Conservation (phyloP, 129 eudicot genomes). For the Helichrysum umbraculigerum region DNA sequence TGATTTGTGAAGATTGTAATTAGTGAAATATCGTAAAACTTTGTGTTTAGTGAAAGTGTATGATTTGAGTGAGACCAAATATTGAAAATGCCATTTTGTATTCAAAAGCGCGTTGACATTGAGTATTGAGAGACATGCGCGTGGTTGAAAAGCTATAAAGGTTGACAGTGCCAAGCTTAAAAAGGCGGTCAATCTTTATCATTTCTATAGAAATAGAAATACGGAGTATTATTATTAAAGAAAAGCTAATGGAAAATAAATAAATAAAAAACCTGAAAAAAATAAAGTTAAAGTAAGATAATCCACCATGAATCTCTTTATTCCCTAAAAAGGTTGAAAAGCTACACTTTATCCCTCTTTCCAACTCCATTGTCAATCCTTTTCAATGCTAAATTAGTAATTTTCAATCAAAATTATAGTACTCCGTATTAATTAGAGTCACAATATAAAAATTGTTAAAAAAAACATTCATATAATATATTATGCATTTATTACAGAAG, state of each 20-base stretch:
- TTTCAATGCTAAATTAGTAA: not conserved
- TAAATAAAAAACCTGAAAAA: not conserved
- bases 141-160: constrained; percentile 18
- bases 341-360: constrained; percentile 21
- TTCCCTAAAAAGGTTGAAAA: constrained; percentile 26
- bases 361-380: constrained; percentile 21
- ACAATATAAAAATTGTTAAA: not conserved
- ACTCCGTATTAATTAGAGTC: too few relatives aligned
- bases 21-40: too few relatives aligned
- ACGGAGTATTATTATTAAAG: not conserved
- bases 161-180: constrained; percentile 20
- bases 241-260: not conserved
- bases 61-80: too few relatives aligned
- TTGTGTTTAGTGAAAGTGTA: too few relatives aligned
- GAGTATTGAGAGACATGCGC: constrained; percentile 5
- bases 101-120: constrained; percentile 25
- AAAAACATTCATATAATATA: too few relatives aligned
- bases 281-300: constrained; percentile 13
- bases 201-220: constrained; percentile 12
- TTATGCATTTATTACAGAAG: too few relatives aligned
- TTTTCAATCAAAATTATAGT: too few relatives aligned
- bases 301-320: constrained; percentile 32
- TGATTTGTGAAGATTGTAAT: too few relatives aligned
- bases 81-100: not conserved
- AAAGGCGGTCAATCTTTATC: constrained; percentile 26